Evolutionary conservation across 2,329 filamentous ascomycete genomes (phyloP), one percentile per base, ranked within the genome.

Genomic region (Arthroderma sp.): DNA sequence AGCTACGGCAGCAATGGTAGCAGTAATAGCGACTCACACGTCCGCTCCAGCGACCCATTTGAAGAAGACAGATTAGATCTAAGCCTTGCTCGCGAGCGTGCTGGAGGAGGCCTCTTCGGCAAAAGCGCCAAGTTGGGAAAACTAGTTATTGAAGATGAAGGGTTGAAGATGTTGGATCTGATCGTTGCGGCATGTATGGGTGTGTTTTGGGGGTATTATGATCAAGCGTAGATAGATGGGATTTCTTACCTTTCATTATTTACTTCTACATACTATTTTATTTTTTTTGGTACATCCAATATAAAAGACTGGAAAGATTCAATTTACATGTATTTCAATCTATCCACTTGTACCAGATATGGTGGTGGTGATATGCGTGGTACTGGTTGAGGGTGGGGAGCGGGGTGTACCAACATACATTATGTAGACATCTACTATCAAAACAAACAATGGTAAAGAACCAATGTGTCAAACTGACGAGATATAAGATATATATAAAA

Each of bases 91-190:
- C 77, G 77, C 51, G 89, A 96, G 62, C 77, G 75, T 45, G 88
- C 88, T 0, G 89, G 89, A 1, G 89, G 89, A 22, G 89, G 89
- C 0, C 82, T 84, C 57, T 75, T 82, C 38, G 89, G 89, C 0
- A 87, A 85, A 61, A 78, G 85, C 56, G 88, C 86, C 3, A 98
- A 98, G 68, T 68, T 98, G 54, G 91, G 89, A 0, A 98, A 96
- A 65, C 68, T 98, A 42, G 86, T 96, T 42, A 74, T 98, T 33
- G 78, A 87, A 54, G 80, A 89, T 45, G 88, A 94, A 56, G 91
- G 91, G 0, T 66, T 94, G 52, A 94, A 94, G 69, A 96, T 98
- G 89, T 65, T 96, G 56, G 91, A 98, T 69, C 63, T 98, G 47
- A 71, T 94, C 0, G 86, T 98, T 15, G 86, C 89, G 3, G 83